Base-by-base conservation (phyloP, 768 basidiomycete species). In the Lanmaoa rubissima region DNA sequence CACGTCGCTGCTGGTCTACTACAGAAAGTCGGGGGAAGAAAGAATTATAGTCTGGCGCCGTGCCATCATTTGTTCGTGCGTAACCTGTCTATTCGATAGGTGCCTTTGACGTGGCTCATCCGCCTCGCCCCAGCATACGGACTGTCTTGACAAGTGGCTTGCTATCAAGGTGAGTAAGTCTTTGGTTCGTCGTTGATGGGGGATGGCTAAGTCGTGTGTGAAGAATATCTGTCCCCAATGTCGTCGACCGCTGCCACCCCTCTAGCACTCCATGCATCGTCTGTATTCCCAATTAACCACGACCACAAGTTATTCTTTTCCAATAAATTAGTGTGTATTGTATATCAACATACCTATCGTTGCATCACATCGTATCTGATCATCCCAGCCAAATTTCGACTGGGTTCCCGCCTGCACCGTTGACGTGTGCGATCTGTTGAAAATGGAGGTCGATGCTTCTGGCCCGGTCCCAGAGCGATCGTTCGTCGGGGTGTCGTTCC, bases 171-270 rank as follows among this genome's bases (percentile, higher is more conserved):
- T 50, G 24, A 19, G 87, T 84, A 52, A 34, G 55, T 17, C 21
- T 11, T 19, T 38, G 13, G 16, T 16, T 51, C 11, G 40, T 34
- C 35, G n/a, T 47, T 10, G 38, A 48, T 38, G 24, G 10, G 14
- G 17, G 26, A n/a, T 43, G 31, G 13, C 17, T 45, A 4, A 48
- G 13, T 36, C 34, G 7, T 21, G 34, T 26, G 26, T 56, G 3
- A 57, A 92, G 89, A 94, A 91, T 60, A 93, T 94, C 40, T 95
- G 93, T 66, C 92, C 93, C n/a, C 86, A 93, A 58, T 94, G 93
- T 73, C 87, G 92, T 58, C 76, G 92, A 57, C 86, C 88, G 17
- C 69, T 95, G 46, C 92, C 93, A 11, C 90, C 92, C 1, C 74
- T 94, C 42, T 94, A 75, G 21, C 6, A 40, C 34, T 48, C 13